Percentiles rank a stretch among this genome's conserved stretches.
phyloP scores from a whole-genome alignment of 1,284 basidiomycete species.

The Ganoderma lucidum region DNA sequence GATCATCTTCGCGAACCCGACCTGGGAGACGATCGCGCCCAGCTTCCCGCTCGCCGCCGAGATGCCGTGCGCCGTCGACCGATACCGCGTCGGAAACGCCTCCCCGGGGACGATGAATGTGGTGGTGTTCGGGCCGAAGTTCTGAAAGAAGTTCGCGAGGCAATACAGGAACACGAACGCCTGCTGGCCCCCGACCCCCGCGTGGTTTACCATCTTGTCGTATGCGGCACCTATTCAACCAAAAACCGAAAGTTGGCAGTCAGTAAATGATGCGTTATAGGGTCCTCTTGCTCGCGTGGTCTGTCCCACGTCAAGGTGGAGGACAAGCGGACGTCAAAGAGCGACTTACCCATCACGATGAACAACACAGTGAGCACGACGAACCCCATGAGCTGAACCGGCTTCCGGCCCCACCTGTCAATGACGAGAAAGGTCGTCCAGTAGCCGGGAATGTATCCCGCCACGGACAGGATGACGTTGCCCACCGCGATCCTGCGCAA shows the following conservation, averaged over 20 bases:
- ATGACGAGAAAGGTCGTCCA: conserved; percentile 40
- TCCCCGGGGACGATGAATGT: conserved; percentile 79
- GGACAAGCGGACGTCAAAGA: too few relatives aligned
- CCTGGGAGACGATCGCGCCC: conserved; percentile 73
- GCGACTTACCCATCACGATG: conserved; percentile 50
- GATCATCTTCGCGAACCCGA: conserved; percentile 56
- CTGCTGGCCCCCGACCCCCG: conserved; percentile 46
- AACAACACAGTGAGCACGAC: conserved; percentile 59
- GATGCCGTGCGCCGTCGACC: conserved; percentile 74
- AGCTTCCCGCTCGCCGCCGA: conserved; percentile 75
- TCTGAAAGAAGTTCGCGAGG: conserved; percentile 62
- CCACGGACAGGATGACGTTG: conserved; percentile 39
- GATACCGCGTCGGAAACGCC: conserved; percentile 77
- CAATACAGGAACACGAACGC: conserved; percentile 72
- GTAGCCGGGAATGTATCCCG: conserved; percentile 41
- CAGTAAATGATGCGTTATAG: background rate
- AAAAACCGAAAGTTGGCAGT: background rate
- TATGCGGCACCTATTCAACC: conserved; percentile 53
- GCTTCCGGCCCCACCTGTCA: conserved; percentile 39
- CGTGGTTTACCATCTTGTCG: conserved; percentile 52
- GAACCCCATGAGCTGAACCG: conserved; percentile 55
- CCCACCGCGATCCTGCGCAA: conserved; percentile 37
- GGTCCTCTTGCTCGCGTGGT: too few relatives aligned
- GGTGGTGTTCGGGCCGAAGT: conserved; percentile 78
- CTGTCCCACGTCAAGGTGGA: background rate